A percentile compares a stretch with the other conserved stretches of the same genome.
phyloP scores from a whole-genome alignment of 75 land plant genomes.

The Chamaecyparis obtusa region DNA sequence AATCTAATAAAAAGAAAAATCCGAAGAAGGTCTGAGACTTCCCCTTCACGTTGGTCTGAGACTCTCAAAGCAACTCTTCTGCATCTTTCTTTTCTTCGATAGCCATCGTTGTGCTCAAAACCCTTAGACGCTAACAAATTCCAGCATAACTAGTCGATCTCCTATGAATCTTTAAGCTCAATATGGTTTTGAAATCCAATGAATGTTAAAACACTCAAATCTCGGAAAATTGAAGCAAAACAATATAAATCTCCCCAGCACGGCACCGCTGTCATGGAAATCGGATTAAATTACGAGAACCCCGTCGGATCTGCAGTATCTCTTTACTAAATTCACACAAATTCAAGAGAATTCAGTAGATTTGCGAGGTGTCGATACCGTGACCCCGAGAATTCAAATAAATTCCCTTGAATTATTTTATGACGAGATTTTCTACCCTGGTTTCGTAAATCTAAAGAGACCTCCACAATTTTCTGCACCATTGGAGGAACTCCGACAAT shows the following conservation, averaged over 20 bases:
- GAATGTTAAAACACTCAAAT: not conserved
- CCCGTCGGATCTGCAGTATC: not conserved
- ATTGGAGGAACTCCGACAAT: not conserved
- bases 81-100: constrained; percentile 4
- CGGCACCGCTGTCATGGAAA: not conserved
- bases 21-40: not conserved
- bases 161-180: not conserved
- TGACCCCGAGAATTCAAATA: not conserved
- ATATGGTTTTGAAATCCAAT: not conserved
- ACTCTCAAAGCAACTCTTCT: constrained; percentile 1
- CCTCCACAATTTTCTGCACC: not conserved
- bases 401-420: not conserved
- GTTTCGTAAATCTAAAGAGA: not conserved
- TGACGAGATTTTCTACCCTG: not conserved
- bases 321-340: not conserved
- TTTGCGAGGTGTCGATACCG: not conserved
- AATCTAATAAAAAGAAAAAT: not conserved
- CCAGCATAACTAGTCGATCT: not conserved
- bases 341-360: not conserved
- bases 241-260: not conserved
- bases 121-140: not conserved
- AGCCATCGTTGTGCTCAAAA: not conserved
- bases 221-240: not conserved
- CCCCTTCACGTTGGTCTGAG: not conserved
- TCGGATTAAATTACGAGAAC: not conserved